A percentile compares a stretch with the other conserved stretches of the same genome.
phyloP scores from a whole-genome alignment of 805 yeast genomes.

The Cyberlindnera maclurae region DNA sequence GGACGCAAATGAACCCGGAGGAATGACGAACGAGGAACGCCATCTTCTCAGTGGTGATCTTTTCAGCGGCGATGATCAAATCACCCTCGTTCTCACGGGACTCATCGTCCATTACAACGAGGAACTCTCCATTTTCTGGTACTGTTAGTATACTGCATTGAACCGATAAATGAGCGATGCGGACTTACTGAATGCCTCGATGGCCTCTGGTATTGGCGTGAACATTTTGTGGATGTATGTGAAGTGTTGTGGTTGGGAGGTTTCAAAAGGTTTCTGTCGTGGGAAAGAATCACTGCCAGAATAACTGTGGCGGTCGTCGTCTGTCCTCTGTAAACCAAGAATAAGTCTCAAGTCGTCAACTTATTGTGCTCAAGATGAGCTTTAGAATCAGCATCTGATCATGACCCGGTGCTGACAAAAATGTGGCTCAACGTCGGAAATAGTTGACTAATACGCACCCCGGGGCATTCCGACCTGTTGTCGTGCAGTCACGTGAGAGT shows the following conservation, averaged over 20 bases:
- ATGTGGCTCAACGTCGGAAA: too few relatives aligned
- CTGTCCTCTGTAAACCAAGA: too few relatives aligned
- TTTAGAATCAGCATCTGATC: too few relatives aligned
- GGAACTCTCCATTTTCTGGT: constrained; percentile 41
- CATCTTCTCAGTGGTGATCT: constrained; percentile 75
- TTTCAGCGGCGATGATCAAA: constrained; percentile 85
- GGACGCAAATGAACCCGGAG: constrained; percentile 92
- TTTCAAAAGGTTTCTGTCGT: not conserved
- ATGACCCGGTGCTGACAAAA: too few relatives aligned
- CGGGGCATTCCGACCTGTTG: too few relatives aligned
- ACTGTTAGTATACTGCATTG: constrained; percentile 2
- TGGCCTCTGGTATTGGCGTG: constrained; percentile 58
- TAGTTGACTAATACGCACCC: too few relatives aligned
- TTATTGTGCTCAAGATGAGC: too few relatives aligned
- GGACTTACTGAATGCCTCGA: constrained; percentile 54
- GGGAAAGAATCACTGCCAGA: too few relatives aligned
- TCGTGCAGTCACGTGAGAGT: too few relatives aligned
- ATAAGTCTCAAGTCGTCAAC: too few relatives aligned
- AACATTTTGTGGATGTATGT: constrained; percentile 24
- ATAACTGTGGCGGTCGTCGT: too few relatives aligned
- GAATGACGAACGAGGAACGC: constrained; percentile 86
- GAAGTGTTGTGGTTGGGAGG: not conserved
- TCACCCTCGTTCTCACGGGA: constrained; percentile 97
- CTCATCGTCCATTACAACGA: constrained; percentile 96
- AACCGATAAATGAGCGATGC: not conserved